phyloP scores from a whole-genome alignment of 371 early-diverging fungal genomes.

The Zychaea mexicana region DNA sequence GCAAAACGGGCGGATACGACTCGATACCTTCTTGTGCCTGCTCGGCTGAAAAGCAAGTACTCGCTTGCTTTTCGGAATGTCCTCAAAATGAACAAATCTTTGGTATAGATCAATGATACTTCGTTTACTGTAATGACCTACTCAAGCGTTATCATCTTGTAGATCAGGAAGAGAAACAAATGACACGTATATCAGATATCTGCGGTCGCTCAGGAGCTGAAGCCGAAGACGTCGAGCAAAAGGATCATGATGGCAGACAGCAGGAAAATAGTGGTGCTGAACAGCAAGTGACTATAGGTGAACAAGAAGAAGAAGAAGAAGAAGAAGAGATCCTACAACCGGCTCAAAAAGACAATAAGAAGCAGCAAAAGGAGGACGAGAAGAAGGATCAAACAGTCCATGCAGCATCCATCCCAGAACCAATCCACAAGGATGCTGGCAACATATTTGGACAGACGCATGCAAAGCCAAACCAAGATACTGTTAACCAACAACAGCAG shows the following conservation, averaged over 20 bases:
- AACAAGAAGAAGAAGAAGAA: not conserved
- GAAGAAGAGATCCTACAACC: too few relatives aligned
- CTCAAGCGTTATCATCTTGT: too few relatives aligned
- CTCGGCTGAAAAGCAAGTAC: constrained; percentile 21
- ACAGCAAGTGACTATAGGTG: not conserved
- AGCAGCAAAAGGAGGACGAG: constrained; percentile 1
- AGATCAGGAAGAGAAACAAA: constrained; percentile 1
- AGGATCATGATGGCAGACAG: not conserved
- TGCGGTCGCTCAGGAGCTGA: not conserved
- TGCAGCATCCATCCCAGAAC: constrained; percentile 1
- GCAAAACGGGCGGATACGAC: not conserved
- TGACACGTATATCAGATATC: not conserved
- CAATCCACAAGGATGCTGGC: not conserved
- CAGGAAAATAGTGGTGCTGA: not conserved
- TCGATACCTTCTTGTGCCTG: constrained; percentile 11
- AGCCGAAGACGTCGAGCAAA: not conserved
- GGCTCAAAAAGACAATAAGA: not conserved
- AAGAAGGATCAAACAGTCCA: not conserved
- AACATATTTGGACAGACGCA: not conserved
- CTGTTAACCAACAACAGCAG: not conserved
- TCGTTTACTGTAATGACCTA: too few relatives aligned
- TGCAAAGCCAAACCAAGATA: not conserved
- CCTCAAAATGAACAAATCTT: not conserved
- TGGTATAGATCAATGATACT: not conserved
- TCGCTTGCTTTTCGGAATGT: constrained; percentile 24